Evolutionary conservation across 2,329 filamentous ascomycete species (phyloP), one percentile per base, ranked within the genome.

Genomic region (Paecilomyces niveus): DNA sequence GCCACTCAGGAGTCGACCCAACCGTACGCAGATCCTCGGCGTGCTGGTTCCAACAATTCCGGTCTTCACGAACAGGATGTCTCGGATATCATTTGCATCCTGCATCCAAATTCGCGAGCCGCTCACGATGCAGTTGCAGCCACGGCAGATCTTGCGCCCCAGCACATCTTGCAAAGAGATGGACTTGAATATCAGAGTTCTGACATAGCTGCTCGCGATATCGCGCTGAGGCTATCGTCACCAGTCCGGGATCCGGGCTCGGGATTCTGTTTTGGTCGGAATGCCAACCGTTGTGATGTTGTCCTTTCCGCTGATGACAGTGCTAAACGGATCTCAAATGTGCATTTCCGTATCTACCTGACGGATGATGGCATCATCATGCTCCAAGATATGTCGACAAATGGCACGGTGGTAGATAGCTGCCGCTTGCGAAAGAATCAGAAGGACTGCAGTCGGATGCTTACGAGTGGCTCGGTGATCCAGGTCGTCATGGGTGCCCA

Each of bases 371-470:
- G 89, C 29, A 87, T 89, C 58, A 82, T 97, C 63, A 96, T 99
- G 91, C 79, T 97, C 11, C 88, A 96, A 72, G 94, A 99, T 70
- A 84, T 87, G 70, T 97, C 94, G 0, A 97, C 92, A n/a, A 99
- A 97, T 68, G 94, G 94, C 29, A 97, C 94, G 3, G 80, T 90
- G 60, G 90, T 97, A 58, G 92, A 97, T 73, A 81, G 84, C 24
- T 78, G 80, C 18, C 78, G 90, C 35, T 80, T 99, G 15, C 81
- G 80, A 58, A 85, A 82, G 53, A 71, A 65, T 62, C 72, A 66
- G 59, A 76, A 70, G 58, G 75, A 72, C 35, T 78, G 81, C 21
- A 82, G 78, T 22, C 80, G 88, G 61, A 91, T 89, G 74, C 80
- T 96, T 45, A 83, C 79, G 52, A 86, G 85, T 54, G 90, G 90